phyloP scores from a whole-genome alignment of 2,329 filamentous ascomycete genomes.

The Teratosphaeria pseudoeucalypti region DNA sequence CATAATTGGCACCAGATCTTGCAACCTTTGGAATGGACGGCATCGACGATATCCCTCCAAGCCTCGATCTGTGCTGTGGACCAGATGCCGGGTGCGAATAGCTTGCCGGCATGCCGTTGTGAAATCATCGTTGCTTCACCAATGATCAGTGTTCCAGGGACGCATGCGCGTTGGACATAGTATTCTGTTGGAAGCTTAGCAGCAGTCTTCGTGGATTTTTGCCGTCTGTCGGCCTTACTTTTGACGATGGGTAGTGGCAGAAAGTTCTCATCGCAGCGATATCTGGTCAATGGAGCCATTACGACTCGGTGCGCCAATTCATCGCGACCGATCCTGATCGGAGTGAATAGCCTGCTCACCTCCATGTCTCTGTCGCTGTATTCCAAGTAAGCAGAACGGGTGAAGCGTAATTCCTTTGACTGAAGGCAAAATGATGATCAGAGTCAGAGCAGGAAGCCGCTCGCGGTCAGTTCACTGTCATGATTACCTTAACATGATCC shows the following conservation, averaged over 20 bases:
- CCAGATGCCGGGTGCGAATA: conserved; percentile 22
- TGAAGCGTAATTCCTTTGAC: not conserved
- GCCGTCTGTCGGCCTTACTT: not conserved
- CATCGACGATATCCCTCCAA: conserved; percentile 42
- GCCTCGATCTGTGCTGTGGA: conserved; percentile 32
- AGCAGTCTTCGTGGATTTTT: not conserved
- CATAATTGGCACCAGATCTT: conserved; percentile 37
- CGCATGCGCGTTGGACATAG: conserved; percentile 21
- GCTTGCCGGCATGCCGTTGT: conserved; percentile 7
- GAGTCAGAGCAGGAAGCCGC: not conserved
- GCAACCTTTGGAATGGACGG: conserved; percentile 40
- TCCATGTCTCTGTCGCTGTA: not conserved
- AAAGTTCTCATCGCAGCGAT: conserved; percentile 33
- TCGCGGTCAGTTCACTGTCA: not conserved
- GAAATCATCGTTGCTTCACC: conserved; percentile 26
- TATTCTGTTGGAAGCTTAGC: conserved; percentile 16
- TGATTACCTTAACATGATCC: not conserved
- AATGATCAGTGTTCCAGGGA: conserved; percentile 23
- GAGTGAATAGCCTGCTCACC: conserved; percentile 23
- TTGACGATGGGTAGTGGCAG: conserved; percentile 7
- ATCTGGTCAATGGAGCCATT: conserved; percentile 47
- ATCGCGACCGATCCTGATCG: conserved; percentile 30
- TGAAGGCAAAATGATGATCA: not conserved
- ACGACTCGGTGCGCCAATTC: conserved; percentile 37
- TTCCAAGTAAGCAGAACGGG: not conserved